Conservation (phyloP, 169 alveolate genomes). For the Pseudocohnilembus persalinus region DNA sequence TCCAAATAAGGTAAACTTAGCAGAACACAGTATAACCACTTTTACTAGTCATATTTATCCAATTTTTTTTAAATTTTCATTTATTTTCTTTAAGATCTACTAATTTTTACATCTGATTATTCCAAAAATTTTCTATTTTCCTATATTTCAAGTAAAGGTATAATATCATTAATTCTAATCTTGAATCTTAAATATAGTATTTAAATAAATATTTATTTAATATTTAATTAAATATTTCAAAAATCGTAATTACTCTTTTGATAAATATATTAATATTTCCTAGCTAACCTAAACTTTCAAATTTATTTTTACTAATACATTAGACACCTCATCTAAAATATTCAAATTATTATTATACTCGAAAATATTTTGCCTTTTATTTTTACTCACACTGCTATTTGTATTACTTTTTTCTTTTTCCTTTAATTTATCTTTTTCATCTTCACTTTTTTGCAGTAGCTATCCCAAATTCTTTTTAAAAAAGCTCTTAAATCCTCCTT, state of each 20-base stretch:
- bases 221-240: too few relatives aligned
- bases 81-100: not conserved
- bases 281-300: too few relatives aligned
- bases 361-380: not conserved
- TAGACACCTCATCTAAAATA: not conserved
- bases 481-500: not conserved
- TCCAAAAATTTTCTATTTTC: not conserved
- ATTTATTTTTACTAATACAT: too few relatives aligned
- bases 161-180: not conserved
- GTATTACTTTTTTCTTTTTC: not conserved
- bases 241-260: not conserved
- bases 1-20: not conserved
- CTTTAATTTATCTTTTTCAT: not conserved
- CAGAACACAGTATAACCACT: not conserved
- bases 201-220: too few relatives aligned
- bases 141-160: not conserved
- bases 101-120: not conserved
- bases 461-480: too few relatives aligned
- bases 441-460: not conserved
- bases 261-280: not conserved
- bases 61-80: too few relatives aligned
- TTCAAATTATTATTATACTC: not conserved
- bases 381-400: not conserved
- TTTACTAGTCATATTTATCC: not conserved
- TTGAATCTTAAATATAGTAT: not conserved